Conservation (phyloP, 179 eudicot species). For the Heliamphora pulchella region DNA sequence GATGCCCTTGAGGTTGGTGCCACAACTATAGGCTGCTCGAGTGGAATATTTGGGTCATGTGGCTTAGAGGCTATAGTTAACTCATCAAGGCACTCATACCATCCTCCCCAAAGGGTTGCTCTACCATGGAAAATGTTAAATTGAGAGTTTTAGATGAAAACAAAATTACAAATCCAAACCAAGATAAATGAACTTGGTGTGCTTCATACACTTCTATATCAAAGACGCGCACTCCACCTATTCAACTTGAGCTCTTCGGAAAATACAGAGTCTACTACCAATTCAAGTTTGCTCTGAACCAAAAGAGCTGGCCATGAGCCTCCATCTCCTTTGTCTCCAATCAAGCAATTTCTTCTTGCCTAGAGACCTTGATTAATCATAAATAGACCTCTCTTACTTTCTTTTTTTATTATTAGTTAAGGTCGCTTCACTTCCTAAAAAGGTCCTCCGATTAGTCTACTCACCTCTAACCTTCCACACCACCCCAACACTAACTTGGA, state of each 20-base stretch:
- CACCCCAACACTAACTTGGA: background rate
- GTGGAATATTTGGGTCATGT: background rate
- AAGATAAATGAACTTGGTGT: background rate
- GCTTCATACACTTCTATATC: background rate
- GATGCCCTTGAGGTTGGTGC: too few relatives aligned
- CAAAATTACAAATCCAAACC: background rate
- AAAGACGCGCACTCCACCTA: background rate
- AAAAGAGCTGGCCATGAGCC: too few relatives aligned
- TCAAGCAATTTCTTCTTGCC: too few relatives aligned
- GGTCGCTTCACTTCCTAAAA: background rate
- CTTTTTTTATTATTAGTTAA: background rate
- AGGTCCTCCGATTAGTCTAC: background rate
- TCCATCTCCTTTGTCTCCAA: too few relatives aligned
- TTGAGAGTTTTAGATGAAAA: background rate
- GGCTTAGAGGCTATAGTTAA: background rate
- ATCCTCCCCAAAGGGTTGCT: background rate
- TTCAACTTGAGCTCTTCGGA: background rate
- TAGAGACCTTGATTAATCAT: too few relatives aligned
- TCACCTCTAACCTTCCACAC: background rate
- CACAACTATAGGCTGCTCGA: too few relatives aligned
- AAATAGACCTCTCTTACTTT: too few relatives aligned
- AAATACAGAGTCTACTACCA: background rate
- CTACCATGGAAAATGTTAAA: background rate
- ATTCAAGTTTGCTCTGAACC: too few relatives aligned
- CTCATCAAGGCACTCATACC: background rate